Evolutionary conservation across 208 protist species (phyloP), one percentile per base, ranked within the genome.

Genomic region (Sergeia podlipaevii): DNA sequence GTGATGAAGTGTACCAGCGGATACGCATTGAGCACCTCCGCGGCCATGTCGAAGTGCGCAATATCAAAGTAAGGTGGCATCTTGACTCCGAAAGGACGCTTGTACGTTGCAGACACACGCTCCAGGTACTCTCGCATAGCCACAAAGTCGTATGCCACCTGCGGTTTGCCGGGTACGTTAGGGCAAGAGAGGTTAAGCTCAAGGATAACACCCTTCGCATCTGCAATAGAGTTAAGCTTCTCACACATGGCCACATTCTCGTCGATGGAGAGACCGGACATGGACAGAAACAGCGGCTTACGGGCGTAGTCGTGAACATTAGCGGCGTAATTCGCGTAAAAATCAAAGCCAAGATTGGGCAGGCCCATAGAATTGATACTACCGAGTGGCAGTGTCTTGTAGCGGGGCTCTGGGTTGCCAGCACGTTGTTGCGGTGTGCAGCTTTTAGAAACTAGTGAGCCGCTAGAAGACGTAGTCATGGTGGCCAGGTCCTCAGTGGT

Each of bases 41-140:
- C 88, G 1, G 88, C 82, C 51, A 62, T 53, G 62, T 95, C 88
- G 50, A 95, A 95, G 75, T 91, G 83, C 4, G 88, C 82, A 48
- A 92, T 79, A 61, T 95, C 88, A 57, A 92, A 92, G 66, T 95
- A 95, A 4, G 88, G 88, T 30, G 88, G 80, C 74, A 95, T 81
- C 75, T 95, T 95, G 43, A 95, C 82, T 11, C 85, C 88, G 55
- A 95, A 91, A 10, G 81, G 80, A 34, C 72, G 57, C n/a, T 60
- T 67, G 59, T 89, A 92, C n/a, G 38, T 69, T 21, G 50, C 65
- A 15, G 75, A 85, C 28, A 91, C 82, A 24, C 55, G 49, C 34
- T 74, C 23, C 38, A 95, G 63, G 68, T 87, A 89, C 28, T 17
- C 18, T 4, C 78, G 74, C 82, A 91, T 92, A 17, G 62, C 41